phyloP scores from a whole-genome alignment of 148 eudicot genomes.

The Polygonum aviculare region DNA sequence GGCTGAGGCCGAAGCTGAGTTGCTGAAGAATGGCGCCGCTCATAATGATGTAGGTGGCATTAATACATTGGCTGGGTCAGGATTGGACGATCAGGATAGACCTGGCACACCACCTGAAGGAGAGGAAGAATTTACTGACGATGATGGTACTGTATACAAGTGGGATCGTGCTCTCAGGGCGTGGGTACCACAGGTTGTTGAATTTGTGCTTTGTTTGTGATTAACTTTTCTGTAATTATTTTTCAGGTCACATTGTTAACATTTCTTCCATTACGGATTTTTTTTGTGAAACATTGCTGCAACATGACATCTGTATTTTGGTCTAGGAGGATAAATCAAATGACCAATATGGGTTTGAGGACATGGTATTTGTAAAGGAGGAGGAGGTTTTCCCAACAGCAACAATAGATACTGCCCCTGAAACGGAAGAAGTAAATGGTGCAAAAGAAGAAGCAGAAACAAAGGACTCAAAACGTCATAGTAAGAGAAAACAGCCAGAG shows the following conservation, averaged over 20 bases:
- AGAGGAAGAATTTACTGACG: conserved; percentile 89
- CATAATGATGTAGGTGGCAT: conserved; percentile 14
- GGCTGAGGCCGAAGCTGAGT: conserved; percentile 55
- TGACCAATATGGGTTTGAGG: conserved; percentile 51
- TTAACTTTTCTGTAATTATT: neutral
- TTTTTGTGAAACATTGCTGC: neutral
- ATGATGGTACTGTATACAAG: conserved; percentile 88
- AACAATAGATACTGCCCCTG: conserved; percentile 23
- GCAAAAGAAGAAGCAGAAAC: conserved; percentile 28
- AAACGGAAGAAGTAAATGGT: conserved; percentile 24
- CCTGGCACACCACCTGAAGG: conserved; percentile 94
- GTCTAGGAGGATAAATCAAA: conserved; percentile 34
- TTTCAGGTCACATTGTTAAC: neutral
- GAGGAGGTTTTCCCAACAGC: conserved; percentile 71
- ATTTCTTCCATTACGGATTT: neutral
- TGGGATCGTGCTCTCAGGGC: conserved; percentile 78
- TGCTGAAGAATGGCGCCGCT: conserved; percentile 21
- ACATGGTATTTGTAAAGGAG: conserved; percentile 64
- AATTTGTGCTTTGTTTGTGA: neutral
- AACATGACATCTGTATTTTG: conserved; percentile 10
- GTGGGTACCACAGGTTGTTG: conserved; percentile 92
- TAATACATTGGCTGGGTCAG: conserved; percentile 6
- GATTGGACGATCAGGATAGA: conserved; percentile 44
- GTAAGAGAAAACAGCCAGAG: conserved; percentile 79
- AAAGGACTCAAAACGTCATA: conserved; percentile 26